Evolutionary conservation across 2,329 filamentous ascomycete species (phyloP).

Genomic region (Aspergillus unguis): DNA sequence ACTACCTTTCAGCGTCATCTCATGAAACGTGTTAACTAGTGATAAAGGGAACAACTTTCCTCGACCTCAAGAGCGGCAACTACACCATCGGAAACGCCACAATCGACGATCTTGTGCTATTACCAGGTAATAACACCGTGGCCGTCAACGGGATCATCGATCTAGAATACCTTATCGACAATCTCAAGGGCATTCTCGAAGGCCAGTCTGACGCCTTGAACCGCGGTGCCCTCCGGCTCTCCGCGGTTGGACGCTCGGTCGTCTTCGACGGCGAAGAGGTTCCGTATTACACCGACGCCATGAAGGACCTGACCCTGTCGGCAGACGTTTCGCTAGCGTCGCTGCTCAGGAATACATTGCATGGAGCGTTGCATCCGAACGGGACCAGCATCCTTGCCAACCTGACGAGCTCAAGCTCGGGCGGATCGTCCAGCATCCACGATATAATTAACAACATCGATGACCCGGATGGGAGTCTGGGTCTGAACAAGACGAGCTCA

Average conservation of each 20-base stretch:
- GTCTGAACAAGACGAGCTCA: neutral
- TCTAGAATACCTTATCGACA: slow-evolving; percentile 35
- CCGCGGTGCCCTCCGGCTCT: slow-evolving; percentile 27
- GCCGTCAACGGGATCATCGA: slow-evolving; percentile 50
- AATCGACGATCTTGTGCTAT: slow-evolving; percentile 49
- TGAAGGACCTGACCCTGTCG: slow-evolving; percentile 29
- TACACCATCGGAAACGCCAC: slow-evolving; percentile 50
- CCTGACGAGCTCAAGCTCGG: slow-evolving; percentile 10
- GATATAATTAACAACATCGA: slow-evolving; percentile 5
- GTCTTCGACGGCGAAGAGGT: slow-evolving; percentile 30
- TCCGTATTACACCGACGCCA: slow-evolving; percentile 35
- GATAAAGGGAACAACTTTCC: slow-evolving; percentile 49
- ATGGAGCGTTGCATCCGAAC: slow-evolving; percentile 17
- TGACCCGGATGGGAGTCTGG: slow-evolving; percentile 9
- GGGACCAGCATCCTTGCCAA: slow-evolving; percentile 16
- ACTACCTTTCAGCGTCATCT: too few relatives aligned
- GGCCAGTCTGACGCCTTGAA: slow-evolving; percentile 24
- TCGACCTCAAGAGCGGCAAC: slow-evolving; percentile 50
- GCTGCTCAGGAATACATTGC: slow-evolving; percentile 31
- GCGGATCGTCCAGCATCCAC: slow-evolving; percentile 1
- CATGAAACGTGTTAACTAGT: too few relatives aligned
- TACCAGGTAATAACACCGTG: slow-evolving; percentile 52
- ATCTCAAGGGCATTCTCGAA: slow-evolving; percentile 25
- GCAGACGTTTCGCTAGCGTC: slow-evolving; percentile 27
- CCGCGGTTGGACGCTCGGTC: slow-evolving; percentile 27